Percentiles rank a stretch among this genome's conserved stretches.
Conservation (phyloP, 2,329 filamentous ascomycete genomes). For the Fusarium nygamai region DNA sequence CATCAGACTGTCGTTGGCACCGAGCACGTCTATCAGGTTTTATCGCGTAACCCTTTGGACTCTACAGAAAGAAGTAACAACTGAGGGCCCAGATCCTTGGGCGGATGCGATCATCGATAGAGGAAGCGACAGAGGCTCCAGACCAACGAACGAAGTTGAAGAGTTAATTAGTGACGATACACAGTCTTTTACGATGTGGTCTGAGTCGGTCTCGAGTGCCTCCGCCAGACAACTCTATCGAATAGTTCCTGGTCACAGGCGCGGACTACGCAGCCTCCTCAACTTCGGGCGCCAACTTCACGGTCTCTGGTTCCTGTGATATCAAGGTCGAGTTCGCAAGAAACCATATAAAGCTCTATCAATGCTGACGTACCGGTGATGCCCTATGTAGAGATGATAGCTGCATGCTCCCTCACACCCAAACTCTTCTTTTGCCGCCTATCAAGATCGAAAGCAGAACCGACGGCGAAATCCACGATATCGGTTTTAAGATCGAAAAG, state of each 20-base stretch:
- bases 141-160: not conserved
- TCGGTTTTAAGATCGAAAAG: not conserved
- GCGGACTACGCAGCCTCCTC: not conserved
- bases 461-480: not conserved
- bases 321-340: accelerated
- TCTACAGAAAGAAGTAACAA: not conserved
- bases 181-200: not conserved
- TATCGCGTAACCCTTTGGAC: not conserved
- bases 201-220: accelerated
- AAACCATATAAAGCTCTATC: not conserved
- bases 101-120: not conserved
- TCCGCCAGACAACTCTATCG: not conserved
- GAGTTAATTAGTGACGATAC: not conserved
- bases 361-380: not conserved
- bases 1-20: accelerated
- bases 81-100: not conserved
- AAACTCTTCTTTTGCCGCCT: not conserved
- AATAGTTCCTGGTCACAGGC: not conserved
- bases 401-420: not conserved
- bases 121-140: not conserved
- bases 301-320: accelerated
- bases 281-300: accelerated
- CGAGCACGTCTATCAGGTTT: not conserved
- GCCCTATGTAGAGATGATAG: not conserved
- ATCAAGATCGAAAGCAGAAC: not conserved